These are phyloP conservation scores for Endotrypanum monterogeii DNA, from an alignment of 208 protist species.

Conservation along the genomic window DNA sequence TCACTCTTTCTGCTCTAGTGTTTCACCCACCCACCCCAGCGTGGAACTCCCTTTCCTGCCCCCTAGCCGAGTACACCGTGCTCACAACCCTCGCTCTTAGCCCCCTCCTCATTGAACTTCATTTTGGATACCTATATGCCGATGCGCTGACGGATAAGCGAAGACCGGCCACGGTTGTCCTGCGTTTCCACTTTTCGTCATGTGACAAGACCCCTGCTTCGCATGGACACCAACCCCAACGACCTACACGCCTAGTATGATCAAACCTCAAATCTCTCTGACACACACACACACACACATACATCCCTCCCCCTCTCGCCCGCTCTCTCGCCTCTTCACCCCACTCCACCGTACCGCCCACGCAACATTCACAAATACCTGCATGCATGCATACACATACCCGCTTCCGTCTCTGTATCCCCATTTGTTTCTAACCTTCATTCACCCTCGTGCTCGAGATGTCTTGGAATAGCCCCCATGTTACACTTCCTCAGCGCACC, in stretches of 20 bases:
- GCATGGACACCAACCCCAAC: neutral
- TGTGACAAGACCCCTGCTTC: neutral
- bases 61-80: no score
- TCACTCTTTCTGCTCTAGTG: no score
- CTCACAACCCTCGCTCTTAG: no score
- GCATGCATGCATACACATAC: neutral
- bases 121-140: no score
- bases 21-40: no score
- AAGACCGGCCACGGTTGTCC: neutral
- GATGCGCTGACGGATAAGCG: no score
- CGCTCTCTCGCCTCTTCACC: neutral
- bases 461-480: no score
- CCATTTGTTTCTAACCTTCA: neutral
- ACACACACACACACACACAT: no score
- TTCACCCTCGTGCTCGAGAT: neutral
- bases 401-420: neutral
- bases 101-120: no score
- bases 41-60: no score
- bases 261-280: neutral
- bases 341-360: neutral
- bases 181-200: neutral
- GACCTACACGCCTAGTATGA: neutral
- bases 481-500: neutral
- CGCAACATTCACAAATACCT: neutral
- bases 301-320: neutral